Evolutionary conservation across 148 eudicot species (phyloP).

Genomic region (Cornus kousa): DNA sequence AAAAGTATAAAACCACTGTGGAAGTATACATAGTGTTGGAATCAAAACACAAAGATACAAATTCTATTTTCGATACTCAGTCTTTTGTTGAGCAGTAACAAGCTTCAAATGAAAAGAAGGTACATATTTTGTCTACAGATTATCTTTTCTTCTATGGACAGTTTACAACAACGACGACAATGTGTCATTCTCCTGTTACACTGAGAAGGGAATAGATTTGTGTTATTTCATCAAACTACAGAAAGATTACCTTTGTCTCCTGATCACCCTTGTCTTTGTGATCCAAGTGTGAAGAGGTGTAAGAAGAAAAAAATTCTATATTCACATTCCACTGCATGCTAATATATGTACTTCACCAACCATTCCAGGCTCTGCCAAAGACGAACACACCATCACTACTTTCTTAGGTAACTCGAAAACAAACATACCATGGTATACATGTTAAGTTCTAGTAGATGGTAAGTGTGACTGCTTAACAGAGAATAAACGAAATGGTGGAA

Average conservation of each 20-base stretch:
- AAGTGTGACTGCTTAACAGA: neutral
- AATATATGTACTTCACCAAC: conserved; percentile 44
- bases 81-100: neutral
- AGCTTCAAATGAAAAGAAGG: neutral
- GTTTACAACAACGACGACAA: neutral
- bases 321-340: conserved; percentile 6
- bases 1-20: neutral
- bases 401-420: neutral
- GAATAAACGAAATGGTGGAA: neutral
- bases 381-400: conserved; percentile 2
- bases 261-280: neutral
- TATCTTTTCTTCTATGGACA: neutral
- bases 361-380: conserved; percentile 62
- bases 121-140: neutral
- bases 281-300: neutral
- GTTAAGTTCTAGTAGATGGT: neutral
- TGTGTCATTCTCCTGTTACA: neutral
- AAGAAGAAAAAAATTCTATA: neutral
- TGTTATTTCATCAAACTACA: neutral
- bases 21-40: neutral
- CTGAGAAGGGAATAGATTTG: neutral
- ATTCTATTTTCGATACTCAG: neutral
- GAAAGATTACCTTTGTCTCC: neutral
- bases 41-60: neutral
- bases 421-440: neutral